Evolutionary conservation across 192 early-diverging fungal genomes (phyloP), one percentile per base, ranked within the genome.

Genomic region (Dissophora ornata): DNA sequence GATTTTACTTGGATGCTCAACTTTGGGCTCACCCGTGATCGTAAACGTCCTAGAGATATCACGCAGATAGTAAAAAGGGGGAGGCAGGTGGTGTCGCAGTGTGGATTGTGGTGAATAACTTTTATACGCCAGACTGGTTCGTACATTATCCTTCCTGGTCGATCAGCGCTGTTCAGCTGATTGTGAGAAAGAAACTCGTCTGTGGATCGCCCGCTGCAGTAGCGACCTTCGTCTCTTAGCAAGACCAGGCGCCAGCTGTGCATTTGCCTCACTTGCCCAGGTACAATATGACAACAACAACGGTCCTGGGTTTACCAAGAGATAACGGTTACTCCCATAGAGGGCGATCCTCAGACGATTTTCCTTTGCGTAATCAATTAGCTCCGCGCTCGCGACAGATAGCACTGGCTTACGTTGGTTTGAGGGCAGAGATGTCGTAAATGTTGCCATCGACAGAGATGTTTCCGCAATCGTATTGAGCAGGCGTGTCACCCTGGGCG

Each of bases 261-360:
- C 57, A 54, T 32, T 16, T n/a, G n/a, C n/a, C n/a, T n/a, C n/a
- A n/a, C n/a, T 19, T 33, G 9, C 4, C 3, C 6, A 25, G 16
- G 21, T 15, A 33, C 52, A 34, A 34, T 11, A 6, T 3, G 19
- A 33, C 4, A 34, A 5, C 7, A 16, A 13, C 34, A 38, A 4
- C 33, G 12, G 30, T n/a, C 73, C 8, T 77, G 73, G 73, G 73
- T 77, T 19, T 77, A 64, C 30, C 64, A 57, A 28, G 73, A 77
- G n/a, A 56, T 21, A 7, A 77, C 67, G 40, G 25, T 62, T 7
- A 24, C 67, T 22, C 33, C 30, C 32, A 50, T 25, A 2, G 65
- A 67, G 3, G 52, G 36, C 26, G 47, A 62, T 1, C 28, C 71
- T 32, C 54, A 45, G 26, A 77, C 65, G 6, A 6, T 62, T 9